Percentiles rank a stretch among this genome's conserved stretches.
phyloP scores from a whole-genome alignment of 352 stramenopile species.

The Halophytophthora polymorphica region DNA sequence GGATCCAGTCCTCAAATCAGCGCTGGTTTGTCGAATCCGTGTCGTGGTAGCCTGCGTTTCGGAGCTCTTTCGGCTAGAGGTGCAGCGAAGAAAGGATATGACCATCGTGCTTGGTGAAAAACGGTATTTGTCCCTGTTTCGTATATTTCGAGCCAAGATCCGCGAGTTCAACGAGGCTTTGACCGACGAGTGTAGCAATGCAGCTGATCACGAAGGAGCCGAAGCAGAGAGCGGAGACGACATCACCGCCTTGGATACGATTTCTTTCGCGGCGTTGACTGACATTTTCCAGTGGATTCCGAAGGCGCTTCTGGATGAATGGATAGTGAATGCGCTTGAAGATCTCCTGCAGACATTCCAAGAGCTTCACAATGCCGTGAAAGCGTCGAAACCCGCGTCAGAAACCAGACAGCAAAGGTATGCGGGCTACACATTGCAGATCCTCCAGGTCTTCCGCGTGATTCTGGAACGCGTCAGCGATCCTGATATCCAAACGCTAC shows the following conservation, averaged over 20 bases:
- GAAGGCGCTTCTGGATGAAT: conserved; percentile 41
- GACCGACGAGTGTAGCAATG: neutral
- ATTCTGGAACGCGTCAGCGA: conserved; percentile 39
- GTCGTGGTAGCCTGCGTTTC: conserved; percentile 39
- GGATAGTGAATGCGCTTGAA: conserved; percentile 44
- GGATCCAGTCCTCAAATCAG: conserved; percentile 3
- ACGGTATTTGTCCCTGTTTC: conserved; percentile 44
- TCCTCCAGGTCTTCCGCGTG: conserved; percentile 33
- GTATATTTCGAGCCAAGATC: conserved; percentile 37
- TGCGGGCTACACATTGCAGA: conserved; percentile 17
- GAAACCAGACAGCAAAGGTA: conserved; percentile 2
- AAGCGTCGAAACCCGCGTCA: conserved; percentile 4
- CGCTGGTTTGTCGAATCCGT: conserved; percentile 23
- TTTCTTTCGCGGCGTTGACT: conserved; percentile 21
- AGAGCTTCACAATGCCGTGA: conserved; percentile 24
- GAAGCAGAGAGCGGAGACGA: conserved; percentile 8
- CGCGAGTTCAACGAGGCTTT: conserved; percentile 41
- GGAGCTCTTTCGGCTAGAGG: conserved; percentile 50
- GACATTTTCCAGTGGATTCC: conserved; percentile 43
- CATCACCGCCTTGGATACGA: neutral
- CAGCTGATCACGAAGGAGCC: conserved; percentile 5
- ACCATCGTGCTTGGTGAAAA: conserved; percentile 37
- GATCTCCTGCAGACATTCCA: conserved; percentile 39
- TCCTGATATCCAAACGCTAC: conserved; percentile 37
- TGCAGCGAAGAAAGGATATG: conserved; percentile 34